Conservation (phyloP, 768 basidiomycete genomes). For the Boletus edulis region DNA sequence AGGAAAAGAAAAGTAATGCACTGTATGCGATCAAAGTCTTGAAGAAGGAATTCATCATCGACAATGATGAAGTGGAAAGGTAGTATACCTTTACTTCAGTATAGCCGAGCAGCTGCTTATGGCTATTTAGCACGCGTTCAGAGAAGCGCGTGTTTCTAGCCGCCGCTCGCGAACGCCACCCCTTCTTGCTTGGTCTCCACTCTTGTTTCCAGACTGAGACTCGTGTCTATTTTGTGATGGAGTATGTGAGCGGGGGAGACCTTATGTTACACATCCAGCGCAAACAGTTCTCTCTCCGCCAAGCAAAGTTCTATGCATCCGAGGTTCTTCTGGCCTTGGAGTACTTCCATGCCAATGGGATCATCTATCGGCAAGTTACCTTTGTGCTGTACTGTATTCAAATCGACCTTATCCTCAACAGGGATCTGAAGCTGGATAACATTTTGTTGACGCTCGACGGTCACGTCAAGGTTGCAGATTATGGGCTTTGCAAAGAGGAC, state of each 20-base stretch:
- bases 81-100: constrained; percentile 32
- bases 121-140: constrained; percentile 77
- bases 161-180: constrained; percentile 95
- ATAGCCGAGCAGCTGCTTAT: constrained; percentile 5
- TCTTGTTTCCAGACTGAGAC: constrained; percentile 99
- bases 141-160: constrained; percentile 98
- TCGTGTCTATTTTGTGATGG: constrained; percentile 99
- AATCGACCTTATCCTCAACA: constrained; percentile 29
- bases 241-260: constrained; percentile 98
- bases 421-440: constrained; percentile 97
- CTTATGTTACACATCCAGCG: constrained; percentile 99
- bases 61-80: constrained; percentile 99
- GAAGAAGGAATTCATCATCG: constrained; percentile 99
- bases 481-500: constrained; percentile 98
- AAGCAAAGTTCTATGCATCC: constrained; percentile 98
- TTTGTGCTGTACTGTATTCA: background rate
- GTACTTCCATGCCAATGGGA: constrained; percentile 98
- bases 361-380: constrained; percentile 86
- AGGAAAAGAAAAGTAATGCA: constrained; percentile 89
- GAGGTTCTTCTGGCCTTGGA: constrained; percentile 95
- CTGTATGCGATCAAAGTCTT: constrained; percentile 99
- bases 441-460: constrained; percentile 96
- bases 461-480: constrained; percentile 98
- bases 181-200: constrained; percentile 93
- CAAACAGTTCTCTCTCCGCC: constrained; percentile 96